phyloP scores from a whole-genome alignment of 495 filamentous ascomycete genomes.

The Trichoderma orchidacearum region DNA sequence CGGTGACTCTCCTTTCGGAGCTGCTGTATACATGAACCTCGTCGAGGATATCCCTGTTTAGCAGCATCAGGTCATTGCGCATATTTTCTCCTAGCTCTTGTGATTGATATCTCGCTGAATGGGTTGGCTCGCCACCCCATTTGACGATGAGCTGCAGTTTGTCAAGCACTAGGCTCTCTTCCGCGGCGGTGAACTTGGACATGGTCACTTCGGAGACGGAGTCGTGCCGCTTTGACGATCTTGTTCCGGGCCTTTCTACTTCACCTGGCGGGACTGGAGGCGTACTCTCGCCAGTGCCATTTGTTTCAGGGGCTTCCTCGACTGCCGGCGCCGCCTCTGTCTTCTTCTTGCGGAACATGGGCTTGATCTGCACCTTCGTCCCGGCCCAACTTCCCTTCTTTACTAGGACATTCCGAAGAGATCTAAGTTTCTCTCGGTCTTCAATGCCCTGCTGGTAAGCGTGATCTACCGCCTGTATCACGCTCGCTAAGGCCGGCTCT shows the following conservation, averaged over 20 bases:
- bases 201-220: conserved; percentile 77
- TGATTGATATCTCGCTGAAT: conserved; percentile 89
- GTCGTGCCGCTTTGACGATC: conserved; percentile 51
- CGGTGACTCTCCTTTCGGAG: conserved; percentile 85
- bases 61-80: conserved; percentile 83
- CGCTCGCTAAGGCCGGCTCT: conserved; percentile 78
- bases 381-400: conserved; percentile 89
- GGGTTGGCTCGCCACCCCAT: conserved; percentile 96
- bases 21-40: conserved; percentile 90
- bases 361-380: conserved; percentile 98
- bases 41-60: conserved; percentile 82
- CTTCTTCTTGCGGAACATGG: conserved; percentile 83
- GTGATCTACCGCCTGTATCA: conserved; percentile 66
- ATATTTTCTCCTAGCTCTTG: conserved; percentile 91
- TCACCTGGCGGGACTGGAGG: neutral
- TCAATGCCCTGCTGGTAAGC: conserved; percentile 69
- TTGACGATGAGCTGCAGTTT: conserved; percentile 97
- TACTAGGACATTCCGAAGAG: conserved; percentile 70
- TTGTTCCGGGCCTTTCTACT: conserved; percentile 6
- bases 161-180: conserved; percentile 80
- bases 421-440: conserved; percentile 71
- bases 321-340: conserved; percentile 26
- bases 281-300: neutral
- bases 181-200: conserved; percentile 77
- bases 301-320: conserved; percentile 26